Conservation (phyloP, 305 asterid species). For the Rubia peregrina region DNA sequence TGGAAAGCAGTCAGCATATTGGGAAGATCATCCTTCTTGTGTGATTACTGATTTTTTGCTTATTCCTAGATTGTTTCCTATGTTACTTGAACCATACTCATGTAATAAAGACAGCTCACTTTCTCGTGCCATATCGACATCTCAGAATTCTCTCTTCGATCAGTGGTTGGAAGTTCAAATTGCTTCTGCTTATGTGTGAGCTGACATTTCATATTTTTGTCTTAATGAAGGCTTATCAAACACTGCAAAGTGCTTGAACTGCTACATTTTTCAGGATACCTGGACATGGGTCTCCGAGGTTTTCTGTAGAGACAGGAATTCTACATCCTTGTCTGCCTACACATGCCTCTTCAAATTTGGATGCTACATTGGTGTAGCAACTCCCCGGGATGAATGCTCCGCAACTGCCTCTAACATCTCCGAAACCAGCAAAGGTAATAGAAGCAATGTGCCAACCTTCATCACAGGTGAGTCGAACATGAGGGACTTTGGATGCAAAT, state of each 20-base stretch:
- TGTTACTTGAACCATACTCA: no score
- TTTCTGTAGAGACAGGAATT: constrained; percentile 32
- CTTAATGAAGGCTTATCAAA: constrained; percentile 14
- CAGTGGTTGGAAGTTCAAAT: not conserved
- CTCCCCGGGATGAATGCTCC: constrained; percentile 43
- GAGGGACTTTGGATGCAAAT: constrained; percentile 35
- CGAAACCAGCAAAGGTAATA: constrained; percentile 53
- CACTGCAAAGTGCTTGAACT: constrained; percentile 53
- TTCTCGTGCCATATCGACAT: not conserved
- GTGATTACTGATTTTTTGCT: constrained; percentile 15
- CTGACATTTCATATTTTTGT: not conserved
- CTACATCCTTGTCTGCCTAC: constrained; percentile 51
- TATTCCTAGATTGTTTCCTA: not conserved
- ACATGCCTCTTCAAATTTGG: constrained; percentile 49
- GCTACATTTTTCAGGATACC: constrained; percentile 45
- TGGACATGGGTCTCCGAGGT: constrained; percentile 57
- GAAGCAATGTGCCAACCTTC: constrained; percentile 46
- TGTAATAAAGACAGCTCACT: not conserved
- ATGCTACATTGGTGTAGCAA: constrained; percentile 40
- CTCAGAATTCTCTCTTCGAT: not conserved
- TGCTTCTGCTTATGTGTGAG: not conserved
- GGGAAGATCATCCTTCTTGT: constrained; percentile 71
- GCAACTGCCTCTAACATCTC: constrained; percentile 52
- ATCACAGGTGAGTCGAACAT: constrained; percentile 50
- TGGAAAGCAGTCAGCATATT: constrained; percentile 84